Conservation (phyloP, 2,329 filamentous ascomycete genomes). For the Apiospora koreana region DNA sequence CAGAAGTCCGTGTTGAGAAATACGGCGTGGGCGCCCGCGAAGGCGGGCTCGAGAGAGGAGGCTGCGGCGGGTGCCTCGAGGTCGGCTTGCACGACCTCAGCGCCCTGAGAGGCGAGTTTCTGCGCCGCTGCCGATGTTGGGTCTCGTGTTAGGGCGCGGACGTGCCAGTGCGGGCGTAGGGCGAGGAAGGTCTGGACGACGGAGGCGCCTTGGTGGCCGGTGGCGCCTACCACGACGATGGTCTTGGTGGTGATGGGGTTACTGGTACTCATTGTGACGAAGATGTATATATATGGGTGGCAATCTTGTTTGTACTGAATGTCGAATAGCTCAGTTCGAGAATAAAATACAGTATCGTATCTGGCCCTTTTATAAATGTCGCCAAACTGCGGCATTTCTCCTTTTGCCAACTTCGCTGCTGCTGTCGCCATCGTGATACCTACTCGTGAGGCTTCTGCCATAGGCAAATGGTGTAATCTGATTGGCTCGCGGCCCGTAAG, state of each 20-base stretch:
- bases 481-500: constrained; percentile 6
- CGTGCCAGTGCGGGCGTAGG: constrained; percentile 16
- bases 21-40: constrained; percentile 16
- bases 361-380: not conserved
- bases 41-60: constrained; percentile 15
- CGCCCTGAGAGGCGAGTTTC: constrained; percentile 17
- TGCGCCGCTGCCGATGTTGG: constrained; percentile 7
- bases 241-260: constrained; percentile 19
- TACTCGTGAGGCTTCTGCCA: not conserved
- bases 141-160: constrained; percentile 20
- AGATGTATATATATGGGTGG: not conserved
- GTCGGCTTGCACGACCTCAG: constrained; percentile 16
- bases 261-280: not conserved
- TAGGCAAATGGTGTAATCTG: not conserved
- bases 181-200: constrained; percentile 17
- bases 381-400: not conserved
- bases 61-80: constrained; percentile 11
- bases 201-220: constrained; percentile 18
- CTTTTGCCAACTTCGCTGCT: not conserved
- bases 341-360: not conserved
- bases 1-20: constrained; percentile 23
- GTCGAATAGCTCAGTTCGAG: not conserved
- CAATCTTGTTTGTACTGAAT: too few species aligned
- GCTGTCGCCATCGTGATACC: not conserved
- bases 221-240: constrained; percentile 15